Conservation (phyloP, 805 yeast genomes). For the Blastobotrys peoriensis region DNA sequence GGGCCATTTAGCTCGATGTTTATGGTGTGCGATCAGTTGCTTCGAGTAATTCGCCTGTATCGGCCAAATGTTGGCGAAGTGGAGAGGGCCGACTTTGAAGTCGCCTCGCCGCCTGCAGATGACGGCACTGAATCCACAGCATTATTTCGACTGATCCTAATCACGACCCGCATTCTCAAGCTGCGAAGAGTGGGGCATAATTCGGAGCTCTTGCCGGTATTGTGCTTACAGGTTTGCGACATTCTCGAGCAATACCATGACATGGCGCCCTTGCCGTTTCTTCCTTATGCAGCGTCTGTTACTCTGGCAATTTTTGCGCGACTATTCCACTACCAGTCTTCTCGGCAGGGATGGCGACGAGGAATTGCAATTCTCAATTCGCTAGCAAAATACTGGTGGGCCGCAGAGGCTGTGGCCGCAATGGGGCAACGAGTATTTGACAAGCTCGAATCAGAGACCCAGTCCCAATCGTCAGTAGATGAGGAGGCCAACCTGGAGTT, state of each 20-base stretch:
- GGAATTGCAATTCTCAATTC: slow-evolving; percentile 22
- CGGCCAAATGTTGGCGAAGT: slow-evolving; percentile 25
- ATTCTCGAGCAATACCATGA: slow-evolving; percentile 11
- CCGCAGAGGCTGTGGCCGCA: slow-evolving; percentile 28
- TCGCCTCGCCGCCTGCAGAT: slow-evolving; percentile 1
- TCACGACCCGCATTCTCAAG: slow-evolving; percentile 25
- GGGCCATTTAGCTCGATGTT: slow-evolving; percentile 20
- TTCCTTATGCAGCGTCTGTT: slow-evolving; percentile 28
- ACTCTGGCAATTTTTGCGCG: slow-evolving; percentile 29
- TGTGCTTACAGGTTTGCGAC: slow-evolving; percentile 15
- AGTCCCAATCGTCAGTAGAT: not conserved
- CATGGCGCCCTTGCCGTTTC: slow-evolving; percentile 26
- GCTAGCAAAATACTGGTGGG: slow-evolving; percentile 26
- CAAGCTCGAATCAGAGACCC: slow-evolving; percentile 9
- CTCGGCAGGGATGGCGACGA: slow-evolving; percentile 23
- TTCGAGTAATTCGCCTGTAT: slow-evolving; percentile 31
- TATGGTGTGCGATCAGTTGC: slow-evolving; percentile 27
- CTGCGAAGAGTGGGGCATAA: not conserved
- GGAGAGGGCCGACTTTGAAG: slow-evolving; percentile 1
- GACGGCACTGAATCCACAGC: slow-evolving; percentile 14
- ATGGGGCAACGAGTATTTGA: slow-evolving; percentile 25
- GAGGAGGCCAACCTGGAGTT: not conserved
- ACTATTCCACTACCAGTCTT: slow-evolving; percentile 19
- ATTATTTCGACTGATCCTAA: slow-evolving; percentile 20
- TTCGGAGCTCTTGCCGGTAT: slow-evolving; percentile 11